These are phyloP conservation scores for Aureobasidium sp. DNA, from an alignment of 2,329 filamentous ascomycete species.

Conservation along the genomic window DNA sequence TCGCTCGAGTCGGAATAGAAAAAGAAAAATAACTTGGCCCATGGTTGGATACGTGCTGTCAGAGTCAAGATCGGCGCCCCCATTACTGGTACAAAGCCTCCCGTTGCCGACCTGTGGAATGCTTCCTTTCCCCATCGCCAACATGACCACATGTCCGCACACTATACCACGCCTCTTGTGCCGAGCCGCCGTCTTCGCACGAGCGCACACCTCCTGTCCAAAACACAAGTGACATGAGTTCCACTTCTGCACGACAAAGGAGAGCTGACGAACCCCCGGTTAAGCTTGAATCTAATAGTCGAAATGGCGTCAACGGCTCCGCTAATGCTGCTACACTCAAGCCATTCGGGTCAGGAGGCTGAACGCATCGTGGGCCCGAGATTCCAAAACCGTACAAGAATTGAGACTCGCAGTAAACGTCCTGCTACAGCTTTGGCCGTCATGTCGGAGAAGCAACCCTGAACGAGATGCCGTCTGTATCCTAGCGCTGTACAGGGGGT, in stretches of 20 bases:
- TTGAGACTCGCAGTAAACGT: slow-evolving; percentile 3
- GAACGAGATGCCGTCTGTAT: background rate
- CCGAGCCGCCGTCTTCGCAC: background rate
- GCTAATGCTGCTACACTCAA: background rate
- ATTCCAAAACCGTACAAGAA: background rate
- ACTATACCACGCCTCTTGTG: slow-evolving; percentile 13
- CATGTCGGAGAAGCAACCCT: background rate
- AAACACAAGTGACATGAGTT: background rate
- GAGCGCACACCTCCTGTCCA: background rate
- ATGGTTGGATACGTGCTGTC: background rate
- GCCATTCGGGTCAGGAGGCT: slow-evolving; percentile 4
- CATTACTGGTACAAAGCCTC: background rate
- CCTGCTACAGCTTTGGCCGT: background rate
- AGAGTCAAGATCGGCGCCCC: slow-evolving; percentile 8
- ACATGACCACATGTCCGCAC: background rate
- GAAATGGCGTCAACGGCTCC: slow-evolving; percentile 6
- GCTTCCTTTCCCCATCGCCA: slow-evolving; percentile 13
- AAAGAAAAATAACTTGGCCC: slow-evolving; percentile 9
- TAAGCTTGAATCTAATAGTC: slow-evolving; percentile 7
- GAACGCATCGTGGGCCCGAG: background rate
- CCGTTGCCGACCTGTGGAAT: background rate
- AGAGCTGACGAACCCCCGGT: background rate
- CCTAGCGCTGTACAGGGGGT: background rate
- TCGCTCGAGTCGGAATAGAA: background rate
- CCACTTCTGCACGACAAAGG: slow-evolving; percentile 4